Base-by-base conservation (phyloP, 1,284 basidiomycete species). In the Fomes fomentarius region DNA sequence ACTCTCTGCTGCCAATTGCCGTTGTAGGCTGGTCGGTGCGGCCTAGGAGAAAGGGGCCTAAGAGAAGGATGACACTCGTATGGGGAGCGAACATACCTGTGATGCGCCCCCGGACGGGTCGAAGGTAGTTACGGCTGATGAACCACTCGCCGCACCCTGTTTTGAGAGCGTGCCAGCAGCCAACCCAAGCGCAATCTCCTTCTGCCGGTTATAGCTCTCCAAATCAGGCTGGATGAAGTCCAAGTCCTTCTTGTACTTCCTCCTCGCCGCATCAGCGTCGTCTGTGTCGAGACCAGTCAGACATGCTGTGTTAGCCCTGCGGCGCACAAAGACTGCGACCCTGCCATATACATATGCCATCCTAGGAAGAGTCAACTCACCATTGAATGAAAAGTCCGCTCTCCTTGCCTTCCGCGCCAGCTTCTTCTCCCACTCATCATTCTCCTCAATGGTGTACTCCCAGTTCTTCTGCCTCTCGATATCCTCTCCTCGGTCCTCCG, bases 401-500 rank as follows among this genome's bases (percentile, higher is more conserved):
- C 87, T 80, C 69, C 89, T 78, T 54, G 81, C 80, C 70, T 92
- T 93, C 62, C 87, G 72, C 33, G 84, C 85, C 61, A 84, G 72
- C 74, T 94, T 94, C 76, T 90, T 90, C 76, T 96, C 93, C 96
- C 96, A 96, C 58, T 83, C 76, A 64, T 98, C 94, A 65, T 94
- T 96, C 73, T 97, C 94, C 74, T 97, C 95, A 52, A 97, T 90
- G 21, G 88, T 91, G 76, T 92, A 98, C 65, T 93, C 87, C 94
- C 94, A 96, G 66, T 94, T 93, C 78, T 93, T 93, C 66, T 84
- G 82, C 52, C 94, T 77, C 63, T 87, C 84, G 2, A 84, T 76
- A 61, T 87, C 85, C 66, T 89, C 93, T 12, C 96, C 96, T 1
- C 81, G 77, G 57, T 94, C 94, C 67, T 90, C 88, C 0, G 94